Evolutionary conservation across 129 eudicot genomes (phyloP), one percentile per base, ranked within the genome.

Genomic region (Pulicaria dysenterica): DNA sequence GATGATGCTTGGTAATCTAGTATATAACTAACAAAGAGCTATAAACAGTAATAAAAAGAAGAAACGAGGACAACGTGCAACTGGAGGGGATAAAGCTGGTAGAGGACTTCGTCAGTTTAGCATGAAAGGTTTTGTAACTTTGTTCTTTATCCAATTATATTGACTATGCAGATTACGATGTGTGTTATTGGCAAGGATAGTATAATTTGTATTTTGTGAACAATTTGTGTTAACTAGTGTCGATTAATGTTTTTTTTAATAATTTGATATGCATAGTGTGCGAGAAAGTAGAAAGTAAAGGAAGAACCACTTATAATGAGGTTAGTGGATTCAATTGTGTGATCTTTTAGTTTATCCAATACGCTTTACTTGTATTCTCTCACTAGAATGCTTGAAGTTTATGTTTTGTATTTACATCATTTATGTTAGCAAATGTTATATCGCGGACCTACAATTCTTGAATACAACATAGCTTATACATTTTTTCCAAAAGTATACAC

Each of bases 21-120:
- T 75, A 42, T 41, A 16, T 68, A 63, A 77, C 67, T 70, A 38
- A 41, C 56, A 12, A 10, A 24, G 34, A 41, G 66, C 44, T 75
- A 14, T 72, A 13, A 44, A 67, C 86, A 88, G 96, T 67, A 81
- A 75, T 78, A 82, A 63, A 80, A 91, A 86, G 87, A 91, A 88
- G 79, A 91, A 88, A 70, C 79, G 92, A 79, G 90, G 84, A 58
- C 95, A 84, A 46, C 90, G 97, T 58, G 92, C 95, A 53, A 77
- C 79, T 68, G 92, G 86, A 57, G 91, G 92, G 45, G 97, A 91
- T 79, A 91, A 91, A 78, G 84, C 79, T 58, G 95, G 92, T 38
- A 76, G 96, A 80, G 97, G 97, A 77, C 95, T 91, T 31, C 88
- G 97, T 39, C 93, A 88, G 54, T 91, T 88, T 72, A 91, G 97